Conservation (phyloP, 176 grass and related monocot genomes). For the Coix lacrymajobi region DNA sequence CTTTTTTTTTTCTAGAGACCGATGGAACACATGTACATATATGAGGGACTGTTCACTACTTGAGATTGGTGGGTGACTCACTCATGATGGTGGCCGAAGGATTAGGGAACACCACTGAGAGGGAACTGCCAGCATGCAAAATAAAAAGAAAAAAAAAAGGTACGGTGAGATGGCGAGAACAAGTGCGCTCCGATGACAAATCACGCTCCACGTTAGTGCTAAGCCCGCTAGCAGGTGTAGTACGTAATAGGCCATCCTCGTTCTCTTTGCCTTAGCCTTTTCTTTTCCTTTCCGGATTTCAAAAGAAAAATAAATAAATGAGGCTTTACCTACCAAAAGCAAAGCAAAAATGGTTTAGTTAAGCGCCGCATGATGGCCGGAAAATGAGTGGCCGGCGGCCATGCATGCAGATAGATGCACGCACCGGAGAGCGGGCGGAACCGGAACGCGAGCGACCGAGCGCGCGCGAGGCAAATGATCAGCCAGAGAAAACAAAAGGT, state of each 20-base stretch:
- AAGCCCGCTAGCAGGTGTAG: neutral
- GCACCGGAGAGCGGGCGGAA: neutral
- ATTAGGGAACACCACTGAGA: neutral
- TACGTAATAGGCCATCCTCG: neutral
- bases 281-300: neutral
- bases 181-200: slow-evolving; percentile 20
- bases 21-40: slow-evolving; percentile 13
- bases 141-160: neutral
- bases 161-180: neutral
- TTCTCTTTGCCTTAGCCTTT: neutral
- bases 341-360: slow-evolving; percentile 10
- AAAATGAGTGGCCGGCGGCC: neutral
- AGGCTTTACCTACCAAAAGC: slow-evolving; percentile 16
- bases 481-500: neutral
- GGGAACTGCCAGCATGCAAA: neutral
- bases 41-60: neutral
- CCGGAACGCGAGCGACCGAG: too few relatives aligned
- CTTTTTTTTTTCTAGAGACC: neutral
- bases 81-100: neutral
- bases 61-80: neutral
- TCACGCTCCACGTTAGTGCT: slow-evolving; percentile 7
- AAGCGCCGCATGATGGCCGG: neutral
- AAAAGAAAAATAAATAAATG: neutral
- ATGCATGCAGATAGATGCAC: neutral
- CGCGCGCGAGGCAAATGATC: too few relatives aligned